Conservation (phyloP, 129 eudicot genomes). For the Arctium minus region DNA sequence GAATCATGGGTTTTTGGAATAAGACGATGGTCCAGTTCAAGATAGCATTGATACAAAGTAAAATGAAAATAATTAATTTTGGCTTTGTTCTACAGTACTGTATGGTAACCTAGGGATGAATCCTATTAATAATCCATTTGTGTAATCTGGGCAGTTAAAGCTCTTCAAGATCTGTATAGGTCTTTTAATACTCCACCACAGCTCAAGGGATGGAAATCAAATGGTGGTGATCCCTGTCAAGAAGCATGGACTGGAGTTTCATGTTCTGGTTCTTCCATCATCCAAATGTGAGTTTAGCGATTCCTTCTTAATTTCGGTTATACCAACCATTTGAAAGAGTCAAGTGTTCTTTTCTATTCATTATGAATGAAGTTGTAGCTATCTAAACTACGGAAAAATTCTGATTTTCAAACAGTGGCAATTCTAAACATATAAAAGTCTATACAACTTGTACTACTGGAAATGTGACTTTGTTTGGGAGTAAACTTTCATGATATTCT, state of each 20-base stretch:
- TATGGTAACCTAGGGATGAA: background rate
- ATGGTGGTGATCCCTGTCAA: slow-evolving; percentile 84
- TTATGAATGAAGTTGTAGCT: background rate
- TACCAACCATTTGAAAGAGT: slow-evolving; percentile 2
- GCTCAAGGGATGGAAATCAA: slow-evolving; percentile 61
- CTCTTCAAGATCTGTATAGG: slow-evolving; percentile 71
- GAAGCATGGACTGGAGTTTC: slow-evolving; percentile 77
- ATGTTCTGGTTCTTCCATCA: slow-evolving; percentile 62
- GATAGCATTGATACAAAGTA: background rate
- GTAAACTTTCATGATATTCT: background rate
- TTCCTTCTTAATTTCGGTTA: background rate
- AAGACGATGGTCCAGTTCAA: background rate
- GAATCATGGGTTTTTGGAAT: background rate
- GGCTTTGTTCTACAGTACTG: background rate
- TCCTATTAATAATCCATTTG: background rate
- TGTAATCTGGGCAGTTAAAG: slow-evolving; percentile 46
- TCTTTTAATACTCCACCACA: slow-evolving; percentile 66
- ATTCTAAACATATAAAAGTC: background rate
- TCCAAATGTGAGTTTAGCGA: slow-evolving; percentile 47
- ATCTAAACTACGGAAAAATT: background rate
- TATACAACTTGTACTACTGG: background rate
- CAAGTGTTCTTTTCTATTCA: background rate
- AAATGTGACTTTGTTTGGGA: slow-evolving; percentile 4
- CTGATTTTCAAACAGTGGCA: background rate
- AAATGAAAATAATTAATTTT: background rate